Base-by-base conservation (phyloP, 768 basidiomycete genomes). In the Hirschioporus abietinus region DNA sequence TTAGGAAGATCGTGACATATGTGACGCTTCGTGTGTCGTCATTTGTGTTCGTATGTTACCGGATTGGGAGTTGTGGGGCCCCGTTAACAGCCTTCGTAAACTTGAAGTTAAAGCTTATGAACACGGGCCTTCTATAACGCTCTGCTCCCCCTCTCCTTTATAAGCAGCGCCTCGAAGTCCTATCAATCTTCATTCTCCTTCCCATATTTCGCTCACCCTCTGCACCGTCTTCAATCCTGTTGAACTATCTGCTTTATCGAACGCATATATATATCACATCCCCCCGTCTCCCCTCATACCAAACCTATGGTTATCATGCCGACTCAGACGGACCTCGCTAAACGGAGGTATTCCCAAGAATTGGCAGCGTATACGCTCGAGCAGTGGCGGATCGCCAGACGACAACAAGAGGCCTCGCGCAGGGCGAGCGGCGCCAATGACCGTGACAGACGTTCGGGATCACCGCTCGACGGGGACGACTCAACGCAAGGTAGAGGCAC, bases 281-380 rank as follows among this genome's bases (percentile, higher is more conserved):
- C 23, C 20, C 25, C 18, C 60, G 15, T 26, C 61, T 59, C 25
- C 8, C 5, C 58, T 18, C 23, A 59, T 23, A 3, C 15, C 7
- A 60, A 60, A 60, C 20, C 58, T 30, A 30, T 52, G 42, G 12
- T 8, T 35, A 36, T 30, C 30, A 67, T 64, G 63, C 12, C 35
- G 23, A 20, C 34, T 26, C 35, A n/a, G 18, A 35, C n/a, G 9
- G 63, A 67, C 20, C 35, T 58, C 25, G 65, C 65, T n/a, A 78
- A 78, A 68, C 71, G 74, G 24, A 76, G 73, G 42, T 80, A 80
- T 66, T 71, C 79, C 24, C 72, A 72, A 58, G 78, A 80, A 68
- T 72, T 80, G 26, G 78, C 78, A 5, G 76, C 74, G 4, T 77
- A 80, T 65, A 80, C 79, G n/a, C 72, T 79, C 64, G 72, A 72